Percentiles rank a stretch among this genome's conserved stretches.
Conservation (phyloP, 2,329 filamentous ascomycete species). For the Fusarium agapanthi region DNA sequence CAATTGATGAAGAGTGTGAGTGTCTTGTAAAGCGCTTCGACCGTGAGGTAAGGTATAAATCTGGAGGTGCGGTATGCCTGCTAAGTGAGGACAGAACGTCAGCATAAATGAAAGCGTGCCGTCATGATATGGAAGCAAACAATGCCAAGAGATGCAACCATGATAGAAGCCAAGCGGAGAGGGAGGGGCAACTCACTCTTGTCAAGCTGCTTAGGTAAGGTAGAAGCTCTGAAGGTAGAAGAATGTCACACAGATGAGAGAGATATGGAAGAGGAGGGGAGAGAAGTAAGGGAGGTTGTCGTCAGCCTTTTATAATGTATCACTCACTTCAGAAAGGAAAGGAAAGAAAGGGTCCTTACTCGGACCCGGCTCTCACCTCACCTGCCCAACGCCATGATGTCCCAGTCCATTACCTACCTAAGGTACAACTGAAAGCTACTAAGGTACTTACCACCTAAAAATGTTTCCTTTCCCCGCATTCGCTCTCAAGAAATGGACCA, state of each 20-base stretch:
- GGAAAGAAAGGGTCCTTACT: background rate
- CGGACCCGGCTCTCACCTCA: conserved; percentile 12
- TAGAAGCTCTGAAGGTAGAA: background rate
- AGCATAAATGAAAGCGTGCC: conserved; percentile 1
- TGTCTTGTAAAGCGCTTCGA: background rate
- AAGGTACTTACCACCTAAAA: background rate
- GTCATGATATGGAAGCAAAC: conserved; percentile 23
- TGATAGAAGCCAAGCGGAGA: background rate
- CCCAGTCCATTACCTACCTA: conserved; percentile 9
- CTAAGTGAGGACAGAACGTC: background rate
- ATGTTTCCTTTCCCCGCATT: conserved; percentile 30
- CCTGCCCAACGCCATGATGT: conserved; percentile 16
- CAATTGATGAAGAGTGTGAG: background rate
- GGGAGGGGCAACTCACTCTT: conserved; percentile 23
- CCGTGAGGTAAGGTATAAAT: background rate
- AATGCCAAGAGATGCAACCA: background rate
- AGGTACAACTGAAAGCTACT: background rate
- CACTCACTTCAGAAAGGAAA: background rate
- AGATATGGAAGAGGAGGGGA: background rate
- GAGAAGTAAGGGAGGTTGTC: background rate
- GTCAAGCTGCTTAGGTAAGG: background rate
- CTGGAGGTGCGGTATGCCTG: background rate
- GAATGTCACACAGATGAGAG: background rate
- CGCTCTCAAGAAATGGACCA: conserved; percentile 12
- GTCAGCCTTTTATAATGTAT: conserved; percentile 24